A percentile compares a stretch with the other conserved stretches of the same genome.
phyloP scores from a whole-genome alignment of 2,329 filamentous ascomycete genomes.

The Ceratocystis albifundus region DNA sequence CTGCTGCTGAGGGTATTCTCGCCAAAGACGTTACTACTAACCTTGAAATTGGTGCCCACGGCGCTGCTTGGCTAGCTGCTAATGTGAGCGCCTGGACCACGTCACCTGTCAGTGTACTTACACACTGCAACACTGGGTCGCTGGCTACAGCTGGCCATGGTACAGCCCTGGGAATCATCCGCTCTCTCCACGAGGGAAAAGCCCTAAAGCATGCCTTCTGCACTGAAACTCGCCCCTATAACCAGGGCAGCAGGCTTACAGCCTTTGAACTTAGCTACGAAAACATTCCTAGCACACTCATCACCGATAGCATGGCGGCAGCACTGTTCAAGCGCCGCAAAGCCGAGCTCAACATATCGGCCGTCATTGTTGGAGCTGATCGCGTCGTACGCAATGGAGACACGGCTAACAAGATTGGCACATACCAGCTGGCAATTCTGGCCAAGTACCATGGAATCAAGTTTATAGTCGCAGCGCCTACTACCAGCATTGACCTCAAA shows the following conservation, averaged over 20 bases:
- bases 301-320: conserved; percentile 95
- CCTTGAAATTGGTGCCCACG: conserved; percentile 67
- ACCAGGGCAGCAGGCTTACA: conserved; percentile 89
- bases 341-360: conserved; percentile 56
- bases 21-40: conserved; percentile 81
- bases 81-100: conserved; percentile 42
- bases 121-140: conserved; percentile 96
- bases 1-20: conserved; percentile 75
- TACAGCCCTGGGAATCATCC: conserved; percentile 87
- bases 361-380: conserved; percentile 89
- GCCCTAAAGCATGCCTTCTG: conserved; percentile 78
- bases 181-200: conserved; percentile 57
- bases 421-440: conserved; percentile 83
- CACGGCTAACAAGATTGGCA: conserved; percentile 97
- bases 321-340: conserved; percentile 60
- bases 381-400: conserved; percentile 93
- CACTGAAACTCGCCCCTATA: conserved; percentile 94
- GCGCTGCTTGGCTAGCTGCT: conserved; percentile 68
- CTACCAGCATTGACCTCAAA: conserved; percentile 80
- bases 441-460: conserved; percentile 80
- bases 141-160: conserved; percentile 96
- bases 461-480: conserved; percentile 88
- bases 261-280: conserved; percentile 96
- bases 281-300: conserved; percentile 75
- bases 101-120: conserved; percentile 62